Percentiles rank a stretch among this genome's conserved stretches.
Conservation (phyloP, 2,329 filamentous ascomycete species). For the Raffaelea albimanens region DNA sequence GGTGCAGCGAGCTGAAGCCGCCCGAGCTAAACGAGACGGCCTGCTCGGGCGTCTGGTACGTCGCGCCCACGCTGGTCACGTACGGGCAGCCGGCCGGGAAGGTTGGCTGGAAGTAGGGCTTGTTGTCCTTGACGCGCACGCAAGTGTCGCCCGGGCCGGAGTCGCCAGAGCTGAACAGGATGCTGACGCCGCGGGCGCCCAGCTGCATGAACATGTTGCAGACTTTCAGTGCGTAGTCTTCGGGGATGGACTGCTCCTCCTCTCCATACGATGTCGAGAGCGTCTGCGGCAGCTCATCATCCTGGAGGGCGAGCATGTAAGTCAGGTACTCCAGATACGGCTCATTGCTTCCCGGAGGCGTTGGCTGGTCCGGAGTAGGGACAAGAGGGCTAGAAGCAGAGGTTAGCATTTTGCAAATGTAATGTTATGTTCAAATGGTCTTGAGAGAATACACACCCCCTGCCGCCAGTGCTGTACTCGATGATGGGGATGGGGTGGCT, state of each 20-base stretch:
- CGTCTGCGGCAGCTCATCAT: slow-evolving; percentile 45
- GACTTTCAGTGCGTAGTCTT: slow-evolving; percentile 49
- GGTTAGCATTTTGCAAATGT: background rate
- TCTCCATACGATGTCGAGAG: slow-evolving; percentile 60
- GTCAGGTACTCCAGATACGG: slow-evolving; percentile 56
- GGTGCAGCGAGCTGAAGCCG: slow-evolving; percentile 38
- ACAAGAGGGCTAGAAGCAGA: slow-evolving; percentile 37
- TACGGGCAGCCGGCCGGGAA: slow-evolving; percentile 28
- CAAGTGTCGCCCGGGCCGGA: slow-evolving; percentile 55
- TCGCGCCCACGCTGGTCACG: slow-evolving; percentile 46
- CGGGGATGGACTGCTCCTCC: slow-evolving; percentile 54
- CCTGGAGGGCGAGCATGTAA: slow-evolving; percentile 42
- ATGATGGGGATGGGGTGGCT: slow-evolving; percentile 43
- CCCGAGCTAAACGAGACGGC: slow-evolving; percentile 25
- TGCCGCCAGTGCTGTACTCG: slow-evolving; percentile 51
- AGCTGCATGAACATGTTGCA: slow-evolving; percentile 57
- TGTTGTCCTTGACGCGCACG: slow-evolving; percentile 41
- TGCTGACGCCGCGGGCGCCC: slow-evolving; percentile 55
- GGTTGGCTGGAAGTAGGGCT: slow-evolving; percentile 29
- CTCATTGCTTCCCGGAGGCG: slow-evolving; percentile 48
- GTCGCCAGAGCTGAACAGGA: slow-evolving; percentile 52
- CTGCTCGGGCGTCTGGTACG: slow-evolving; percentile 25
- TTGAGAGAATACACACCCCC: slow-evolving; percentile 18
- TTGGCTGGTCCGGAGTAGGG: slow-evolving; percentile 40
- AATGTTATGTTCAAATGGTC: background rate